phyloP scores from a whole-genome alignment of 1,139 yeast species.

The Blastobotrys arbuscula region DNA sequence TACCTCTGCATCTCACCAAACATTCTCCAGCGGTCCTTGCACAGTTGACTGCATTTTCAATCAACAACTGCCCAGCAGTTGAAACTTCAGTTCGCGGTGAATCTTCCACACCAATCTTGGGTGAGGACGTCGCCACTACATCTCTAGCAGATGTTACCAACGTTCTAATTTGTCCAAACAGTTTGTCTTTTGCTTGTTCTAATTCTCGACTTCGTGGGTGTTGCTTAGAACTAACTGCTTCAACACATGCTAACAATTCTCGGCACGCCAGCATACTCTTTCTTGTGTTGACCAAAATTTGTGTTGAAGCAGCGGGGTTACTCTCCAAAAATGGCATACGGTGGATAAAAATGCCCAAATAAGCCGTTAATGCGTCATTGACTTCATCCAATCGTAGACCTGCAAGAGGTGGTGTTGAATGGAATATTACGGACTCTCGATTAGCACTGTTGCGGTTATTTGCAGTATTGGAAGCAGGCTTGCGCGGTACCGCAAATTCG shows the following conservation, averaged over 20 bases:
- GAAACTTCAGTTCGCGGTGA: slow-evolving; percentile 7
- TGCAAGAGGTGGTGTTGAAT: slow-evolving; percentile 57
- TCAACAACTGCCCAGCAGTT: slow-evolving; percentile 16
- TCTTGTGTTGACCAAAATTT: slow-evolving; percentile 36
- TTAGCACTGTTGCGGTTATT: slow-evolving; percentile 16
- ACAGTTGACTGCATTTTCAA: slow-evolving; percentile 30
- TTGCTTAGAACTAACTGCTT: slow-evolving; percentile 29
- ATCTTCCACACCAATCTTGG: background rate
- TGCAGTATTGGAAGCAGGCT: background rate
- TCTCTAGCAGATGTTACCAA: slow-evolving; percentile 33
- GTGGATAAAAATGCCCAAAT: slow-evolving; percentile 49
- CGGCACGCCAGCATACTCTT: slow-evolving; percentile 40
- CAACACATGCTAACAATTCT: slow-evolving; percentile 37
- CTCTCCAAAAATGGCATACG: slow-evolving; percentile 28
- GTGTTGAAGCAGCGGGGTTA: slow-evolving; percentile 33
- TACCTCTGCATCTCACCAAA: slow-evolving; percentile 43
- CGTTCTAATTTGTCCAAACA: slow-evolving; percentile 33
- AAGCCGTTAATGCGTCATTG: slow-evolving; percentile 60
- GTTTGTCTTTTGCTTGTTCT: slow-evolving; percentile 34
- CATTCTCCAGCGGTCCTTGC: slow-evolving; percentile 36
- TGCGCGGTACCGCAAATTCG: slow-evolving; percentile 1
- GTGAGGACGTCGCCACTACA: slow-evolving; percentile 24
- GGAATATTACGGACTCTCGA: slow-evolving; percentile 31
- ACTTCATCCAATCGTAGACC: slow-evolving; percentile 68
- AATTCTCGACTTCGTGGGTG: slow-evolving; percentile 31